A percentile compares a stretch with the other conserved stretches of the same genome.
These are phyloP conservation scores for Wickerhamomyces bovis DNA, from an alignment of 805 yeast species.

Conservation along the genomic window DNA sequence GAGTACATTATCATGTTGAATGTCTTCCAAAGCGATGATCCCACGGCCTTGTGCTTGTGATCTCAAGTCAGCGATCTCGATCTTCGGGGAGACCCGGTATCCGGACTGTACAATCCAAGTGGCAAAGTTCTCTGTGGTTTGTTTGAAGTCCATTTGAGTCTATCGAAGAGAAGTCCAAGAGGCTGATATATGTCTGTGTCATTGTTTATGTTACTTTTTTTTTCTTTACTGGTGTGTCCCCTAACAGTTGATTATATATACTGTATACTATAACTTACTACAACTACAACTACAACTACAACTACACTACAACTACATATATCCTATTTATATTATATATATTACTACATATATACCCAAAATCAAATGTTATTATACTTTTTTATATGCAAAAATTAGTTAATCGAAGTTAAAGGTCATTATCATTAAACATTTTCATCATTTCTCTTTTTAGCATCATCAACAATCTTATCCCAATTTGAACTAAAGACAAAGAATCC, in stretches of 20 bases:
- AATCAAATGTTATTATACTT: too few species aligned
- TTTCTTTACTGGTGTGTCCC: neutral
- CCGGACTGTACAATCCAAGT: conserved; percentile 41
- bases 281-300: too few species aligned
- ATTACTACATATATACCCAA: too few species aligned
- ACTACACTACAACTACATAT: too few species aligned
- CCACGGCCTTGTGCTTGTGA: conserved; percentile 68
- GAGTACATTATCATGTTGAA: conserved; percentile 54
- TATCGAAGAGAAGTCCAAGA: neutral
- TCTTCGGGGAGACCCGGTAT: conserved; percentile 46
- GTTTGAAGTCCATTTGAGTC: conserved; percentile 16
- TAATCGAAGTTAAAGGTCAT: neutral
- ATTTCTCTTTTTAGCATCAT: conserved; percentile 37
- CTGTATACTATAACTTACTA: too few species aligned
- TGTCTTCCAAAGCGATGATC: conserved; percentile 56
- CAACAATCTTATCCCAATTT: conserved; percentile 44
- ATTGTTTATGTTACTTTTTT: too few species aligned
- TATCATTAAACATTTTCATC: conserved; percentile 2
- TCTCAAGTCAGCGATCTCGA: conserved; percentile 58
- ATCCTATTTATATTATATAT: too few species aligned
- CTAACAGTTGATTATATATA: neutral
- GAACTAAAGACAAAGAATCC: conserved; percentile 37
- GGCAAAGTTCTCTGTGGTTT: conserved; percentile 34
- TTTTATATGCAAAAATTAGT: too few species aligned
- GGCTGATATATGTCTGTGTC: too few species aligned